Evolutionary conservation across 2,329 filamentous ascomycete species (phyloP).

Genomic region (Stagonosporopsis tanaceti): DNA sequence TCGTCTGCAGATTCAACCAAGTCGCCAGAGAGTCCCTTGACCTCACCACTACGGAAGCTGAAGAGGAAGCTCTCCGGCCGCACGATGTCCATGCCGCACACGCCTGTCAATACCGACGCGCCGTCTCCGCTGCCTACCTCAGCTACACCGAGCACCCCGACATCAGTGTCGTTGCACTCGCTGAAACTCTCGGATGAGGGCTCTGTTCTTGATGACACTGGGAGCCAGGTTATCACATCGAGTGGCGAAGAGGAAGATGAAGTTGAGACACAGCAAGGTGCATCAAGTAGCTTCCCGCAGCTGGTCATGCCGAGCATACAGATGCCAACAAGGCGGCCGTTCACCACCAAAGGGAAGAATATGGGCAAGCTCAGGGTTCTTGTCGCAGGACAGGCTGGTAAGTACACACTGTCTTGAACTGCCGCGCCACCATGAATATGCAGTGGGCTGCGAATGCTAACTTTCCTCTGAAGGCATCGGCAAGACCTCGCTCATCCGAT

Average conservation of each 20-base stretch:
- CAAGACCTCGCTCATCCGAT: conserved; percentile 88
- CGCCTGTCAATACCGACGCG: conserved; percentile 35
- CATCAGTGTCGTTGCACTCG: conserved; percentile 66
- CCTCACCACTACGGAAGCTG: conserved; percentile 31
- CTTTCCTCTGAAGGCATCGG: conserved; percentile 68
- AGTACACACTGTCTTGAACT: conserved; percentile 5
- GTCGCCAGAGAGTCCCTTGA: conserved; percentile 30
- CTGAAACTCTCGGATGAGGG: conserved; percentile 67
- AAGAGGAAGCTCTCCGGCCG: conserved; percentile 36
- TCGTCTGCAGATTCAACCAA: conserved; percentile 30
- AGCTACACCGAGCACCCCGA: conserved; percentile 65
- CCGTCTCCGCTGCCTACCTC: conserved; percentile 58
- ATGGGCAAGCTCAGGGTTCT: conserved; percentile 91
- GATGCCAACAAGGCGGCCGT: conserved; percentile 87
- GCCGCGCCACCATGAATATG: neutral
- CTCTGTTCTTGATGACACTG: conserved; percentile 61
- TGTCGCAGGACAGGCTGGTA: conserved; percentile 80
- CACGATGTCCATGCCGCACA: conserved; percentile 33
- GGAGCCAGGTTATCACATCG: conserved; percentile 63
- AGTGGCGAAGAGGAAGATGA: conserved; percentile 63
- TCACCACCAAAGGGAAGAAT: conserved; percentile 83
- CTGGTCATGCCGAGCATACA: conserved; percentile 97
- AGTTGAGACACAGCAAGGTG: conserved; percentile 46
- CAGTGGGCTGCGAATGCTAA: conserved; percentile 20
- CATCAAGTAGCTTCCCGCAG: conserved; percentile 65